These are phyloP conservation scores for Tritrichomonas foetus DNA, from an alignment of 208 protist species.

Conservation along the genomic window DNA sequence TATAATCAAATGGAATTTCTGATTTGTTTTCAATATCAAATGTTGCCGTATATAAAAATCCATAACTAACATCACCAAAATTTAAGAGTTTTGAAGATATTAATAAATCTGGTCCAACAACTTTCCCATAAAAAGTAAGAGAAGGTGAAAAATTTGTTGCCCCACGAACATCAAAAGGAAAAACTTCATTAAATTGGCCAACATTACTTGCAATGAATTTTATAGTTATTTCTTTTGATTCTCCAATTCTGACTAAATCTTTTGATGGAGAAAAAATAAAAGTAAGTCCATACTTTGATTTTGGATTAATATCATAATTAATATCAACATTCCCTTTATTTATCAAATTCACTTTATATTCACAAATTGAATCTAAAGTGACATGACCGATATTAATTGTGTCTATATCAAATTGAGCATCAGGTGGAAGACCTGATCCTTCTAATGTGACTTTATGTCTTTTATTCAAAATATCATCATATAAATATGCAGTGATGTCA, in stretches of 20 bases:
- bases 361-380: neutral
- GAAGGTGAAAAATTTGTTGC: neutral
- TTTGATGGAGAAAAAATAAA: neutral
- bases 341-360: neutral
- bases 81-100: neutral
- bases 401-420: neutral
- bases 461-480: neutral
- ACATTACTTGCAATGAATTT: neutral
- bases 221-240: neutral
- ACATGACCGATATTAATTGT: neutral
- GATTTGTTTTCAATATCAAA: slow-evolving; percentile 14
- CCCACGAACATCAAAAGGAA: neutral
- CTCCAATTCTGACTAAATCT: neutral
- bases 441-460: neutral
- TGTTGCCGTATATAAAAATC: neutral
- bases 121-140: neutral
- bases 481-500: neutral
- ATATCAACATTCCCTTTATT: neutral
- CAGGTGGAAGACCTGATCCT: neutral
- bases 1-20: slow-evolving; percentile 28
- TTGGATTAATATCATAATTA: neutral
- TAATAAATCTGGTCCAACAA: neutral
- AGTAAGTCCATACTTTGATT: neutral
- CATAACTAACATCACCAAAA: slow-evolving; percentile 10
- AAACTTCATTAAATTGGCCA: slow-evolving; percentile 23